Base-by-base conservation (phyloP, 352 stramenopile genomes). In the Pythium brassicae region DNA sequence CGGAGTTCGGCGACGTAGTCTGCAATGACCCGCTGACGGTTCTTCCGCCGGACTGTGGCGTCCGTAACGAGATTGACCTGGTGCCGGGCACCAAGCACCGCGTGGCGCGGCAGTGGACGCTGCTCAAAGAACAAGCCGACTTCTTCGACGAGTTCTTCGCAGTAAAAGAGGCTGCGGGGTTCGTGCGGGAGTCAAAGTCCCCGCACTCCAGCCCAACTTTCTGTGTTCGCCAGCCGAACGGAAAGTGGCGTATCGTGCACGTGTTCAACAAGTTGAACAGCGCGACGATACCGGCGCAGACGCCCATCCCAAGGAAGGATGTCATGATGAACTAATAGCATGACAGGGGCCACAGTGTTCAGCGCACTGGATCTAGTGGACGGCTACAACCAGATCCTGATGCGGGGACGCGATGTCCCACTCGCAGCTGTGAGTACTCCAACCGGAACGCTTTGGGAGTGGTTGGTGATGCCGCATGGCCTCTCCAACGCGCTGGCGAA, bases 191-290 rank as follows among this genome's bases (percentile, higher is more conserved):
- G 25, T 59, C 32, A 0, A 62, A 40, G n/a, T 76, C 64, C 0
- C 62, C 61, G 5, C 61, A 71, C 45, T 64, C 42, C 0, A 68
- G 42, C n/a, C 57, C 49, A 0, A 76, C 56, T 0, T 70, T 72
- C 47, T 76, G 67, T 25, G 34, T 75, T 0, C 59, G 66, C 50
- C 70, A 68, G 47, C 42, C 62, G 3, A 72, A 27, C 3, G 50
- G 57, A 0, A 26, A 35, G 0, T 75, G 66, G 61, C 42, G 57
- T 7, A 73, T 75, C 39, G 59, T 78, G 20, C 67, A 76, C 37
- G 61, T 55, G 1, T 72, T 62, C 53, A 74, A 74, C 55, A 76
- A 68, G 42, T 48, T 74, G 5, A 78, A 78, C 40, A 47, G 46
- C 2, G 59, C 43, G 1, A 76, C 61, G 0, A 59, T 76, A 10